These are phyloP conservation scores for Gigaspora rosea DNA, from an alignment of 192 early-diverging fungal genomes.

Conservation along the genomic window DNA sequence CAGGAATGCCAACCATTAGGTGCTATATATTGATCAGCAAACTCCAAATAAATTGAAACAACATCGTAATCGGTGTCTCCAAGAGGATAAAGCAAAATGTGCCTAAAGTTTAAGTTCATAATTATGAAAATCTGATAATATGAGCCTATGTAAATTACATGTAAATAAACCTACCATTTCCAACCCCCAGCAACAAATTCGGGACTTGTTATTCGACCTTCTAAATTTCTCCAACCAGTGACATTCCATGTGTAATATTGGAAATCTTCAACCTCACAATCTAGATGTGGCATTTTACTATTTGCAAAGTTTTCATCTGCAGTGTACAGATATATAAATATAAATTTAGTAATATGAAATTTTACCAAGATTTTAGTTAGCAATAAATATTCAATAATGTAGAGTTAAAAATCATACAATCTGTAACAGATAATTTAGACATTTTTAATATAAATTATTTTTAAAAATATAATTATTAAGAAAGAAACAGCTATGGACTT, in stretches of 20 bases:
- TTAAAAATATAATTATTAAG: no score
- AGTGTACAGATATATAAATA: no score
- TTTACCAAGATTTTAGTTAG: no score
- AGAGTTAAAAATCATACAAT: no score
- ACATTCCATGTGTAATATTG: slow-evolving; percentile 43
- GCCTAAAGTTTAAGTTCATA: slow-evolving; percentile 57
- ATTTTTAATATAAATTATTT: no score
- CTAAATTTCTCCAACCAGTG: slow-evolving; percentile 39
- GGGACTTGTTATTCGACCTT: slow-evolving; percentile 46
- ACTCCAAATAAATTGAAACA: slow-evolving; percentile 75
- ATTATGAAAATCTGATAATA: background rate
- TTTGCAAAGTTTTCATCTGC: slow-evolving; percentile 46
- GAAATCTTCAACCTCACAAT: slow-evolving; percentile 42
- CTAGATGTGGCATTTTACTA: slow-evolving; percentile 39
- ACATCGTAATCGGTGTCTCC: slow-evolving; percentile 76
- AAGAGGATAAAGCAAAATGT: slow-evolving; percentile 83
- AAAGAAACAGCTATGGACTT: no score
- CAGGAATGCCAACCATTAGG: slow-evolving; percentile 92
- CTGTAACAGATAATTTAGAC: no score
- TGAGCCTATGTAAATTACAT: no score
- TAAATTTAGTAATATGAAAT: no score
- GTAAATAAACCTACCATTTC: slow-evolving; percentile 41
- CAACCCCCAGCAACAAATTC: slow-evolving; percentile 49
- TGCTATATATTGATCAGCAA: slow-evolving; percentile 57
- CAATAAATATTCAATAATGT: no score